These are phyloP conservation scores for Nannochloropsis oceanica DNA, from an alignment of 108 stramenopile genomes.

Conservation along the genomic window DNA sequence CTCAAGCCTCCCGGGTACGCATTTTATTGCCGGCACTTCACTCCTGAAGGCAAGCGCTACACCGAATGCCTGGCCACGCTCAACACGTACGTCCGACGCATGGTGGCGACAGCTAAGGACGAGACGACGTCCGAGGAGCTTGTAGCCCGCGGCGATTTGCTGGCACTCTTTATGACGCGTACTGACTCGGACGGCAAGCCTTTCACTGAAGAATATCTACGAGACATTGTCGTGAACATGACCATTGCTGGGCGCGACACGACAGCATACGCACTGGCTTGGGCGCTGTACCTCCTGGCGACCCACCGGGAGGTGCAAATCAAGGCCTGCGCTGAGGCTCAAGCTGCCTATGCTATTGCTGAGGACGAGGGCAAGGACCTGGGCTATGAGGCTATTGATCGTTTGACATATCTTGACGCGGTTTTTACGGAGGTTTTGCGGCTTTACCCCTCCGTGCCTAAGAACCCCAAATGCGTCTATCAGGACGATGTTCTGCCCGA, in stretches of 20 bases:
- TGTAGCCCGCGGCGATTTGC: conserved; percentile 4
- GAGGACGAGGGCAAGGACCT: not conserved
- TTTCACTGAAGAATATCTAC: conserved; percentile 24
- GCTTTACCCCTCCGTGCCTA: conserved; percentile 40
- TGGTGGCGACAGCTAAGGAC: not conserved
- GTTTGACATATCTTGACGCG: conserved; percentile 31
- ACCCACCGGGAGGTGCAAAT: conserved; percentile 24
- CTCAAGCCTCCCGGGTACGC: not conserved
- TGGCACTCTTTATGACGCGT: not conserved
- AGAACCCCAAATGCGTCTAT: not conserved
- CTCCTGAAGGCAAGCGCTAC: not conserved
- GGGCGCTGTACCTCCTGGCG: conserved; percentile 37
- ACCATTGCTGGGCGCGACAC: conserved; percentile 50
- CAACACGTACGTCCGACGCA: not conserved
- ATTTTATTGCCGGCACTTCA: not conserved
- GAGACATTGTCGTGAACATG: conserved; percentile 44
- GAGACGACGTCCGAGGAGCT: not conserved
- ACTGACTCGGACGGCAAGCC: not conserved
- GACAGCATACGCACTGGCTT: conserved; percentile 40
- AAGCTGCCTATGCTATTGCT: not conserved
- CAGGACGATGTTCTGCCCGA: conserved; percentile 42
- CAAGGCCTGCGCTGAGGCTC: conserved; percentile 34
- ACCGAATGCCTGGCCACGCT: not conserved
- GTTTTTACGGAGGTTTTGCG: conserved; percentile 40
- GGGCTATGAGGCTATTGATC: not conserved